Evolutionary conservation across 345 rosid species (phyloP).

Genomic region (Boechera retrofracta): DNA sequence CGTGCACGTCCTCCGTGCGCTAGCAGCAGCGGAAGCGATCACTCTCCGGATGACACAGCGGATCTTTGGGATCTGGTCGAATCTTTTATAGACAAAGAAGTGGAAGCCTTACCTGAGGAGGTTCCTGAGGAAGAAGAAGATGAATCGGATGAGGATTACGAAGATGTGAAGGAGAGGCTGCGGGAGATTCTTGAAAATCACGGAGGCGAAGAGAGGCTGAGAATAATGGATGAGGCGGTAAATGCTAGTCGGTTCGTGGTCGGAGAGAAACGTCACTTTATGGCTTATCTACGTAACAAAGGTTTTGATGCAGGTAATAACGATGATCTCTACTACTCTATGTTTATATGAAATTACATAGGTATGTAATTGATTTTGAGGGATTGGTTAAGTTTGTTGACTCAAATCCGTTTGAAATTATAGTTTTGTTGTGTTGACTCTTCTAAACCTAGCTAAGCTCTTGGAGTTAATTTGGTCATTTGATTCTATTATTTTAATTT

Average conservation of each 20-base stretch:
- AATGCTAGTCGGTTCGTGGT: slow-evolving; percentile 29
- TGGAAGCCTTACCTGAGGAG: background rate
- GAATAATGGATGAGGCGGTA: slow-evolving; percentile 46
- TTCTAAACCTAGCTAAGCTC: background rate
- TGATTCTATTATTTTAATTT: background rate
- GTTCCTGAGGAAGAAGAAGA: slow-evolving; percentile 24
- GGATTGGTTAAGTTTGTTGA: background rate
- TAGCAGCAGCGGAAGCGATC: slow-evolving; percentile 86
- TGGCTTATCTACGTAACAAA: slow-evolving; percentile 59
- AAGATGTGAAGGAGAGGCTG: slow-evolving; percentile 51
- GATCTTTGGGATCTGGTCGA: slow-evolving; percentile 80
- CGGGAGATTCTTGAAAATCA: slow-evolving; percentile 35
- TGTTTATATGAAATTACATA: background rate
- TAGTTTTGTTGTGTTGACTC: background rate
- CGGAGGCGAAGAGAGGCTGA: slow-evolving; percentile 41
- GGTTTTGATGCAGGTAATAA: slow-evolving; percentile 86
- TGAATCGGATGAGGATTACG: slow-evolving; percentile 43
- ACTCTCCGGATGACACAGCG: slow-evolving; percentile 49
- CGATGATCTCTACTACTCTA: background rate
- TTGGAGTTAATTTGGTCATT: background rate
- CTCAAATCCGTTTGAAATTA: background rate
- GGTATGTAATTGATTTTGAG: background rate
- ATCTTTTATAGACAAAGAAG: slow-evolving; percentile 71
- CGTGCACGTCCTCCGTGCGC: slow-evolving; percentile 48
- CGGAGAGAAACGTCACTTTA: slow-evolving; percentile 55